A percentile compares a stretch with the other conserved stretches of the same genome.
These are phyloP conservation scores for Hypoxylon trugodes DNA, from an alignment of 495 filamentous ascomycete species.

Conservation along the genomic window DNA sequence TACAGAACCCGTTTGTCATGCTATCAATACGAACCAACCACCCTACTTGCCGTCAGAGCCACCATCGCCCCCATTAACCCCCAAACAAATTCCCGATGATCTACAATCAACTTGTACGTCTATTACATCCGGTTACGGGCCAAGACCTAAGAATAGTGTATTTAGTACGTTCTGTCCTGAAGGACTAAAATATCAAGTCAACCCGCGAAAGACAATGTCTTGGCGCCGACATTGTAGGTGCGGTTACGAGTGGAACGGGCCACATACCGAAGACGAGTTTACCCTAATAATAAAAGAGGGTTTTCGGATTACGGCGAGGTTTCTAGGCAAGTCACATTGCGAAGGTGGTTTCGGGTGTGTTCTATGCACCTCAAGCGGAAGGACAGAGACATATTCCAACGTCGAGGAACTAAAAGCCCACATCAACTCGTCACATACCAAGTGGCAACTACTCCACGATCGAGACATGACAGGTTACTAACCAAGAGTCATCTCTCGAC, in stretches of 20 bases:
- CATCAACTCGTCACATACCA: slow-evolving; percentile 47
- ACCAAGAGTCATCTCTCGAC: too few relatives aligned
- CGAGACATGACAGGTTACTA: slow-evolving; percentile 44
- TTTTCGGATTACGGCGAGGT: slow-evolving; percentile 47
- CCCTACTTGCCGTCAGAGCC: slow-evolving; percentile 45
- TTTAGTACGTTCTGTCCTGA: slow-evolving; percentile 52
- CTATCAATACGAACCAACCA: slow-evolving; percentile 19
- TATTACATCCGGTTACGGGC: slow-evolving; percentile 9
- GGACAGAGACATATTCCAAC: slow-evolving; percentile 44
- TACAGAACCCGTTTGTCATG: slow-evolving; percentile 21
- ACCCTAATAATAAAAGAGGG: slow-evolving; percentile 43
- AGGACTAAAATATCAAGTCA: slow-evolving; percentile 49
- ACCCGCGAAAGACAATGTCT: slow-evolving; percentile 40
- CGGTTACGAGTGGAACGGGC: slow-evolving; percentile 46
- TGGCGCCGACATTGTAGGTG: slow-evolving; percentile 42
- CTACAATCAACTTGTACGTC: slow-evolving; percentile 29
- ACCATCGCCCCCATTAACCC: slow-evolving; percentile 50
- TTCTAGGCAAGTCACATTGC: slow-evolving; percentile 52
- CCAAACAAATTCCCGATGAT: slow-evolving; percentile 43
- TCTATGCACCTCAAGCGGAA: slow-evolving; percentile 43
- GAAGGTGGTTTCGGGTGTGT: slow-evolving; percentile 42
- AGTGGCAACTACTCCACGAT: slow-evolving; percentile 54
- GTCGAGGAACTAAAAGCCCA: slow-evolving; percentile 43
- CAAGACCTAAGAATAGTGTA: slow-evolving; percentile 48
- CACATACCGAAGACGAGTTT: slow-evolving; percentile 1